Percentiles rank a stretch among this genome's conserved stretches.
Conservation (phyloP, 2,329 filamentous ascomycete species). For the Aphanoascus verrucosus region DNA sequence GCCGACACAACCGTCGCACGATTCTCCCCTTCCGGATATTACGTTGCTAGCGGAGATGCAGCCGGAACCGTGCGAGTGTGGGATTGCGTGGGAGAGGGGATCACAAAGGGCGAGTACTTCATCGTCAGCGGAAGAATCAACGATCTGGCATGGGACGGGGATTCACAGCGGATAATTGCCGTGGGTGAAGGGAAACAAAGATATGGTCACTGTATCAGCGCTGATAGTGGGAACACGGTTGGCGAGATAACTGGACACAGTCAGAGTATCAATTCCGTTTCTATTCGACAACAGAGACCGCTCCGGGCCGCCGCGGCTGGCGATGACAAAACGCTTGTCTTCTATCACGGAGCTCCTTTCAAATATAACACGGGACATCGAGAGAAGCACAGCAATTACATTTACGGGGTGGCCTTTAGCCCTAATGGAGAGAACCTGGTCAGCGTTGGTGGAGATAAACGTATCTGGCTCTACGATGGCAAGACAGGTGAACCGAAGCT, state of each 20-base stretch:
- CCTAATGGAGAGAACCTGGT: slow-evolving; percentile 74
- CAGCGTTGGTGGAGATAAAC: slow-evolving; percentile 83
- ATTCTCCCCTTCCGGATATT: slow-evolving; percentile 90
- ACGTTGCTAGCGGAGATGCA: slow-evolving; percentile 82
- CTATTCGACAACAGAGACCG: slow-evolving; percentile 81
- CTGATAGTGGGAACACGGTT: slow-evolving; percentile 90
- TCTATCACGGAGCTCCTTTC: slow-evolving; percentile 89
- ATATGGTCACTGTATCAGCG: slow-evolving; percentile 87
- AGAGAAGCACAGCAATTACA: slow-evolving; percentile 74
- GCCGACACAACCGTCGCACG: slow-evolving; percentile 80
- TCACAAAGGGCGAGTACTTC: slow-evolving; percentile 84
- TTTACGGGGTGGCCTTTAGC: slow-evolving; percentile 78
- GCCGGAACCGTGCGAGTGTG: slow-evolving; percentile 79
- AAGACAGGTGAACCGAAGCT: slow-evolving; percentile 78
- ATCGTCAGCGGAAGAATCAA: slow-evolving; percentile 94
- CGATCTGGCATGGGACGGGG: slow-evolving; percentile 94
- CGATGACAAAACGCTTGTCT: slow-evolving; percentile 81
- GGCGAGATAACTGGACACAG: slow-evolving; percentile 90
- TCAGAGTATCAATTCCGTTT: slow-evolving; percentile 79
- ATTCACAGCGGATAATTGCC: slow-evolving; percentile 90
- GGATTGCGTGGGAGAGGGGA: slow-evolving; percentile 76
- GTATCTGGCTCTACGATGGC: slow-evolving; percentile 90
- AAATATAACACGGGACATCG: slow-evolving; percentile 82
- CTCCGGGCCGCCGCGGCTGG: slow-evolving; percentile 81
- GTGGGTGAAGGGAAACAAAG: slow-evolving; percentile 91